A percentile compares a stretch with the other conserved stretches of the same genome.
These are phyloP conservation scores for Linderina pennispora DNA, from an alignment of 192 early-diverging fungal species.

Conservation along the genomic window DNA sequence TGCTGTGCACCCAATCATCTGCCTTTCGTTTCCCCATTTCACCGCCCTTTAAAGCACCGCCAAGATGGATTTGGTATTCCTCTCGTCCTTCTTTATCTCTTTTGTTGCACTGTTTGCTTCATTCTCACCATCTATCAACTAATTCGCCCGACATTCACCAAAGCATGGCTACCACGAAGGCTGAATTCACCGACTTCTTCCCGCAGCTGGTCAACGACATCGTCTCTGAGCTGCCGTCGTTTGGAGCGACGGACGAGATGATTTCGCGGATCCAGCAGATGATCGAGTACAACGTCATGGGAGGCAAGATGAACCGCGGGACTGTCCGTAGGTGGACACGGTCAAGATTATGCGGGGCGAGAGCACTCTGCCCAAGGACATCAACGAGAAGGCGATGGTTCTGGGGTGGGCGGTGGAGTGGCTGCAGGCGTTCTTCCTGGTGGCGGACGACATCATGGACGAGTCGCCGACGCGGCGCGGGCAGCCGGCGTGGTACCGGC, in stretches of 20 bases:
- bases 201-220: constrained; percentile 69
- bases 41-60: not conserved
- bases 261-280: constrained; percentile 60
- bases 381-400: constrained; percentile 80
- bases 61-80: not conserved
- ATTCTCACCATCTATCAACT: not conserved
- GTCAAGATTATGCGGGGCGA: constrained; percentile 73
- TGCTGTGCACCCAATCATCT: too few species aligned
- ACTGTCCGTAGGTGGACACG: constrained; percentile 89
- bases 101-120: not conserved
- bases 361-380: constrained; percentile 59
- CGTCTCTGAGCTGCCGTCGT: constrained; percentile 59
- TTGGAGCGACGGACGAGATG: constrained; percentile 64
- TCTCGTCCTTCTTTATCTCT: constrained; percentile 1
- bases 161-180: constrained; percentile 27
- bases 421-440: constrained; percentile 98
- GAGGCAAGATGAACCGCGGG: constrained; percentile 98
- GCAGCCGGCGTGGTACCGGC: constrained; percentile 94
- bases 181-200: constrained; percentile 72
- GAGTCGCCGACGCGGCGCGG: constrained; percentile 91
- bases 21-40: too few species aligned
- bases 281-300: constrained; percentile 56
- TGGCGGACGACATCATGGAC: constrained; percentile 99
- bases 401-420: constrained; percentile 96
- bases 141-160: not conserved